Base-by-base conservation (phyloP, 257 asterid genomes). In the Nicotiana paniculata region DNA sequence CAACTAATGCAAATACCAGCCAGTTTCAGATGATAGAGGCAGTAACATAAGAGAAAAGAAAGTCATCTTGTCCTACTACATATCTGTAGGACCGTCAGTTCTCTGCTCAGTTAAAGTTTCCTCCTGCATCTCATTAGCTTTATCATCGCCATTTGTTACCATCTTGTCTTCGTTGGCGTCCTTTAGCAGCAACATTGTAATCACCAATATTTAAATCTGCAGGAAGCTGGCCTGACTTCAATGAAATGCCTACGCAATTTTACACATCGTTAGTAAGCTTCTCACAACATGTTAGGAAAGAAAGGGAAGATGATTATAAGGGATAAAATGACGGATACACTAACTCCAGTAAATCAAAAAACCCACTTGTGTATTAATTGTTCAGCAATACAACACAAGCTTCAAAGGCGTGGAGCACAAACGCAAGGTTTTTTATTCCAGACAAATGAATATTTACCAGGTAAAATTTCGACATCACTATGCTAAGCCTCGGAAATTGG, bases 191-290 rank as follows among this genome's bases (percentile, higher is more conserved):
- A 83, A 13, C 84, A 65, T 87, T 90, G 53, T 58, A 77, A 61
- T 87, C 92, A 58, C 54, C 87, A 81, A 90, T 85, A 85, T 74
- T 87, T 58, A 95, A 67, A 86, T 92, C 99, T 75, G 93, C 93
- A 65, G 97, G 99, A 87, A 95, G 93, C 86, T 90, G 99, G 85
- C 99, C 98, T 51, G 98, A 90, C 84, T 90, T 93, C 59, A 95
- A 90, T 2, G 51, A 43, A 43, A 43, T 77, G 97, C 98, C 99
- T 95, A 87, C 84, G 87, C 1, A 68, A 80, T 54, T 57, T 77
- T 77, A 58, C 58, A 77, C 72, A 72, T 10, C 63, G 51, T 53
- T 64, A 55, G 61, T 69, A 65, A 53, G 82, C 37, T 81, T 67
- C 46, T 15, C 21, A 66, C 24, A 28, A 30, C 35, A 24, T 81